Base-by-base conservation (phyloP, 164 flowering plant genomes). In the Magnolia officinalis region DNA sequence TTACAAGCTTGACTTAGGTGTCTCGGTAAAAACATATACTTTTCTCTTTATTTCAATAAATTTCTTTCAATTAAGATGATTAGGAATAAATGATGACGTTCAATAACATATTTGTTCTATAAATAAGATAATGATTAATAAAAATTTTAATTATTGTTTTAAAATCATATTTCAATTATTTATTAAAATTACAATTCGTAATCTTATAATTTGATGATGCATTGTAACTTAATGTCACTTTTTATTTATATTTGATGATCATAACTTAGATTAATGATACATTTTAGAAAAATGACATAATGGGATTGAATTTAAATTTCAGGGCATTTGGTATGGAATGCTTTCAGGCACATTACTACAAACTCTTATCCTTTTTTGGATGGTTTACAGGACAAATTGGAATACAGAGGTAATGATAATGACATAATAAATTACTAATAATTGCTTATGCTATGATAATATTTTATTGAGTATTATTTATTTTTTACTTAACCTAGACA, bases 251-350 rank as follows among this genome's bases (percentile, higher is more conserved):
- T 37, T 37, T 37, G 45, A 37, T 5, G 6, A 37, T 37, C 45
- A 37, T 37, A 37, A 37, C 45, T 37, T 37, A 37, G 6, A 5
- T 37, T 37, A 37, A 37, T 37, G 45, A 37, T 37, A 37, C 6
- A 37, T 37, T 37, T 37, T 37, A 37, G 45, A 37, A 5, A 37
- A 37, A 37, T 37, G 45, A 37, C 6, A 37, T 37, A 37, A 37
- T 37, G 6, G 6, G 6, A 37, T 37, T 37, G 61, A 55, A 11
- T 55, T 55, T 55, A 11, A 55, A 14, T 83, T 79, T 50, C 85
- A 88, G 96, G 96, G 96, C 3, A 90, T 91, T 49, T 91, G 96
- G 94, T 61, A 2, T 50, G 96, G 96, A 70, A 90, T 91, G 96
- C 31, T 91, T 18, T 19, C 71, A 11, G 96, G 94, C 18, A 88